Base-by-base conservation (phyloP, 768 basidiomycete genomes). In the Podaxis sp. region DNA sequence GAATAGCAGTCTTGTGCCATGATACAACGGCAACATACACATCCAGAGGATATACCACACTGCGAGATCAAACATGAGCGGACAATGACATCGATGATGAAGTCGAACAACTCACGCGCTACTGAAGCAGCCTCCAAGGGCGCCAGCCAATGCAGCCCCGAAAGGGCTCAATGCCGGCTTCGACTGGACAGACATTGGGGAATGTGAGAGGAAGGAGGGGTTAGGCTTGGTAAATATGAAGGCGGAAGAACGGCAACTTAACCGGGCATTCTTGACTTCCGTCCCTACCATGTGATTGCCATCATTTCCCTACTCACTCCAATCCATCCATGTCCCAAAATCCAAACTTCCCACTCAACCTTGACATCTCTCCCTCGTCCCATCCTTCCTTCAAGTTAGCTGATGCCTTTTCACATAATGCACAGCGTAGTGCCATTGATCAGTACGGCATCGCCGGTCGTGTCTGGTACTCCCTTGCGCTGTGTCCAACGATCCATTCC, bases 1-100 rank as follows among this genome's bases (percentile, higher is more conserved):
- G 32, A 3, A 47, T 36, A 3, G 32, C n/a, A 54, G 38, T 0
- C 27, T 36, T 32, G 28, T 16, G 18, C 14, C 6, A n/a, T 4
- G 1, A 9, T 14, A 14, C 47, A 61, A 36, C 10, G 28, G 61
- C 54, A 55, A 77, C 92, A 67, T 77, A 93, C 88, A 94, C 93
- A 74, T 99, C 96, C 57, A 99, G 77, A 14, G 96, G 96, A 71
- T 99, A 99, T 3, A 98, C 93, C 50, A 90, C 82, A 48, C 95
- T 96, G 66, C 0, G 59, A 50, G 56, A 37, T 40, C 50, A 37
- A 23, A 21, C 44, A 44, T 58, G 13, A 46, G 38, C 58, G 27
- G 23, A 36, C 38, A 25, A 63, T 50, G 46, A 61, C 28, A 44
- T 52, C 46, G 36, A 42, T 51, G 9, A 52, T 47, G 16, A 55